Evolutionary conservation across 1,284 basidiomycete genomes (phyloP).

Genomic region (Ganoderma meredithae): DNA sequence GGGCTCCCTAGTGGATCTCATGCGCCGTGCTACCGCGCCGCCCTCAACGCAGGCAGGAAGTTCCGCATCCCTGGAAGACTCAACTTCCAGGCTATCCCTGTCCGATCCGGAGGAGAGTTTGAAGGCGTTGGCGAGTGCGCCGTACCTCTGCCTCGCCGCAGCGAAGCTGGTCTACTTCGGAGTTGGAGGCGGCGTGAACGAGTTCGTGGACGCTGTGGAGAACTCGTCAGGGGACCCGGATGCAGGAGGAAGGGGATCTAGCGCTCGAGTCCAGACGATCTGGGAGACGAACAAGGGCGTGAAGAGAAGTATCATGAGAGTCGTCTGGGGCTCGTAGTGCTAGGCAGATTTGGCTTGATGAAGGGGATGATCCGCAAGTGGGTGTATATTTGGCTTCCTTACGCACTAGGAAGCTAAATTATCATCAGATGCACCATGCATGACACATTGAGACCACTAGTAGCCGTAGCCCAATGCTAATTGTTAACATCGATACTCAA

Average conservation of each 20-base stretch:
- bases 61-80: constrained; percentile 4
- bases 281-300: constrained; percentile 20
- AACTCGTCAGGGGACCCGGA: neutral
- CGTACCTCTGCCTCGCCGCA: constrained; percentile 72
- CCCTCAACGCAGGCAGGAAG: too few relatives aligned
- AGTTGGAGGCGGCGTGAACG: constrained; percentile 88
- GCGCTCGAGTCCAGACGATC: constrained; percentile 13
- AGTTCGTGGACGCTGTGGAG: constrained; percentile 56
- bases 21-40: constrained; percentile 47
- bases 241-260: neutral
- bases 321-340: constrained; percentile 16
- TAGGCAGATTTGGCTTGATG: too few relatives aligned
- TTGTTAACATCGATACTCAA: constrained; percentile 1
- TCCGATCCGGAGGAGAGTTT: constrained; percentile 2
- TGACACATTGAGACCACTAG: neutral
- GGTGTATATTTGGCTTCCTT: neutral
- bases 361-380: neutral
- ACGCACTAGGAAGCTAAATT: neutral
- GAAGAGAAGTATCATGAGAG: constrained; percentile 19
- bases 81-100: constrained; percentile 12
- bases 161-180: constrained; percentile 97
- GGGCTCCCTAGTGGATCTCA: constrained; percentile 66
- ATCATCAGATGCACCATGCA: neutral
- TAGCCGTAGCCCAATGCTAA: neutral
- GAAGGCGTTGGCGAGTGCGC: constrained; percentile 8